Evolutionary conservation across 768 basidiomycete species (phyloP).

Genomic region (Saitozyma podzolica): DNA sequence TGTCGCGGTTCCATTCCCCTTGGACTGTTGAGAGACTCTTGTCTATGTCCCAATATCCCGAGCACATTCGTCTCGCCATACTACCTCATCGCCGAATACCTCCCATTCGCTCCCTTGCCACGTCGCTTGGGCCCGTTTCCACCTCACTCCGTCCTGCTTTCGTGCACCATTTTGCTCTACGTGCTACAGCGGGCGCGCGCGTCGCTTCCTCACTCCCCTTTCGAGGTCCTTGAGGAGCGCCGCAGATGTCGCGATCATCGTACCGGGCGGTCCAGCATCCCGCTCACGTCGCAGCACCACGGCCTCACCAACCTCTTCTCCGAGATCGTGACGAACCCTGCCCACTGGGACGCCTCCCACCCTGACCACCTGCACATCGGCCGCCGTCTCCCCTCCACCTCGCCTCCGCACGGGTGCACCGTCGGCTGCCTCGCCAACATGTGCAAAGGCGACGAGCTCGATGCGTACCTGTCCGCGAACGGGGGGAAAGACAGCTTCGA

Average conservation of each 20-base stretch:
- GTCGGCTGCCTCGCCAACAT: slow-evolving; percentile 94
- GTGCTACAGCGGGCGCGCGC: background rate
- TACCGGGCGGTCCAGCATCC: no score
- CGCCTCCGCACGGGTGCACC: slow-evolving; percentile 76
- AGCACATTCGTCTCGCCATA: no score
- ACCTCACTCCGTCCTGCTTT: no score
- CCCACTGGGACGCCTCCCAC: slow-evolving; percentile 71
- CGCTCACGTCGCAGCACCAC: slow-evolving; percentile 64
- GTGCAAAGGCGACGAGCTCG: slow-evolving; percentile 99
- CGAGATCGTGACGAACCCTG: slow-evolving; percentile 89
- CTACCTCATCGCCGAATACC: no score
- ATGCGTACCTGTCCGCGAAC: slow-evolving; percentile 69
- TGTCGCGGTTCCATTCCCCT: background rate
- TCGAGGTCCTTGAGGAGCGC: no score
- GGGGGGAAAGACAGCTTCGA: slow-evolving; percentile 63
- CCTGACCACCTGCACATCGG: slow-evolving; percentile 66
- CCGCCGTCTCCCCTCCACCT: slow-evolving; percentile 71
- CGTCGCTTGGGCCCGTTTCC: no score
- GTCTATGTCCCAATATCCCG: no score
- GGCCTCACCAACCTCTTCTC: slow-evolving; percentile 71
- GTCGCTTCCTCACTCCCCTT: no score
- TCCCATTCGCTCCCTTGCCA: no score
- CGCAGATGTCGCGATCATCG: no score
- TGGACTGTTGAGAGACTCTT: background rate
- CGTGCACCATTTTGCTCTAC: background rate